These are phyloP conservation scores for Sugiyamaella xylanicola DNA, from an alignment of 1,139 yeast species.

Conservation along the genomic window DNA sequence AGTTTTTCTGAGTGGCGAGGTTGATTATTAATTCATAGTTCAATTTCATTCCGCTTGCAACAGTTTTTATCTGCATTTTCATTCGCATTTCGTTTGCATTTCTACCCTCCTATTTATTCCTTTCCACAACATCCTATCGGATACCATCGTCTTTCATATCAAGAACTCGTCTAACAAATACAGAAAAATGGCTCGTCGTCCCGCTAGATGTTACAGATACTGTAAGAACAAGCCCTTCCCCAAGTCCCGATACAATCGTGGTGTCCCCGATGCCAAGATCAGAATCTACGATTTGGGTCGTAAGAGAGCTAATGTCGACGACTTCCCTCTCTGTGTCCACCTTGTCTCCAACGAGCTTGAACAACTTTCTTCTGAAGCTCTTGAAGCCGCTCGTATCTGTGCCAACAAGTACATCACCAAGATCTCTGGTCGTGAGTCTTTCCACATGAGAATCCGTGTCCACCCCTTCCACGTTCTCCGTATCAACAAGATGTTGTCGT, in stretches of 20 bases:
- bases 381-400: conserved; percentile 99
- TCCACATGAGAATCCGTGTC: conserved; percentile 99
- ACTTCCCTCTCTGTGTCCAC: conserved; percentile 99
- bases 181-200: conserved; percentile 97
- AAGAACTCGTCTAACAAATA: conserved; percentile 1
- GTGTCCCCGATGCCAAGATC: conserved; percentile 99
- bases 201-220: conserved; percentile 99
- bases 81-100: not conserved
- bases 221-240: conserved; percentile 99
- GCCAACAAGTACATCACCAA: conserved; percentile 99
- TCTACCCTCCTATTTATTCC: not conserved
- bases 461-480: conserved; percentile 99
- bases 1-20: too few relatives aligned
- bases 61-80: not conserved
- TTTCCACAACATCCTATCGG: not conserved
- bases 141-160: not conserved
- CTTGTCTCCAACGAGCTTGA: conserved; percentile 98
- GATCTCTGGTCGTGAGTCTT: conserved; percentile 97
- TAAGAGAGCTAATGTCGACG: conserved; percentile 99
- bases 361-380: conserved; percentile 99
- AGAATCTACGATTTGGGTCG: conserved; percentile 99
- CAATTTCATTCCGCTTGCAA: not conserved
- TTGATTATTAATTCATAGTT: too few relatives aligned
- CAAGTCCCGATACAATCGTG: conserved; percentile 99
- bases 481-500: conserved; percentile 99